Evolutionary conservation across 495 filamentous ascomycete species (phyloP).

Genomic region (Clohesyomyces aquaticus): DNA sequence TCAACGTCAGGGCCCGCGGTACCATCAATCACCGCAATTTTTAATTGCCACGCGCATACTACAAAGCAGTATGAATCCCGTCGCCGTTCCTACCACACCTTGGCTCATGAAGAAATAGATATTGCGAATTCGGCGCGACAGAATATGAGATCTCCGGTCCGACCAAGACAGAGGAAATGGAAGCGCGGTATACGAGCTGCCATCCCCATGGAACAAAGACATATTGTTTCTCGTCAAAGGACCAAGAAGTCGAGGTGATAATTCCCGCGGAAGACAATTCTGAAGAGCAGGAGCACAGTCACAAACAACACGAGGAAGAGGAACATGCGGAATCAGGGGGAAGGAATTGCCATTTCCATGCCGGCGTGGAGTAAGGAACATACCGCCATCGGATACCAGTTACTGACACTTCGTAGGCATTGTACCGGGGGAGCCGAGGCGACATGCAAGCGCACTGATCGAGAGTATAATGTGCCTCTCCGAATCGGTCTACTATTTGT

Average conservation of each 20-base stretch:
- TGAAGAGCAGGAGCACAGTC: slow-evolving; percentile 13
- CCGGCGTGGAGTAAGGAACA: slow-evolving; percentile 61
- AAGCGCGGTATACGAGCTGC: slow-evolving; percentile 57
- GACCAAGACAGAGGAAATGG: slow-evolving; percentile 53
- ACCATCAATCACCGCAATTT: slow-evolving; percentile 26
- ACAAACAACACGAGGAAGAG: slow-evolving; percentile 34
- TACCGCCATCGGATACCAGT: background rate
- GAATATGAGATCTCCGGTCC: slow-evolving; percentile 51
- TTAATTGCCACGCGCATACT: slow-evolving; percentile 32
- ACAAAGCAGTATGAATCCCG: slow-evolving; percentile 16
- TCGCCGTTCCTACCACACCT: background rate
- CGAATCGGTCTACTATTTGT: slow-evolving; percentile 66
- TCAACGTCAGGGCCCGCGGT: slow-evolving; percentile 3
- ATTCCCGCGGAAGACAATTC: slow-evolving; percentile 32
- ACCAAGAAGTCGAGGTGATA: slow-evolving; percentile 55
- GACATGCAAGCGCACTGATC: slow-evolving; percentile 48
- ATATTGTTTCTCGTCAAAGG: slow-evolving; percentile 53
- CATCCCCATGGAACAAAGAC: slow-evolving; percentile 54
- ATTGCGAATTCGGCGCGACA: slow-evolving; percentile 49
- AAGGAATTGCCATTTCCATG: slow-evolving; percentile 65
- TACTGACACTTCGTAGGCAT: slow-evolving; percentile 46
- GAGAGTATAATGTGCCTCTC: slow-evolving; percentile 63
- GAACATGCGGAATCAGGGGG: slow-evolving; percentile 40
- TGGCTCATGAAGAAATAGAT: slow-evolving; percentile 32
- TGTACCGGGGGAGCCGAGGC: slow-evolving; percentile 53